Percentiles rank a stretch among this genome's conserved stretches.
phyloP scores from a whole-genome alignment of 2,329 filamentous ascomycete species.

The Venturiaceae sp. region DNA sequence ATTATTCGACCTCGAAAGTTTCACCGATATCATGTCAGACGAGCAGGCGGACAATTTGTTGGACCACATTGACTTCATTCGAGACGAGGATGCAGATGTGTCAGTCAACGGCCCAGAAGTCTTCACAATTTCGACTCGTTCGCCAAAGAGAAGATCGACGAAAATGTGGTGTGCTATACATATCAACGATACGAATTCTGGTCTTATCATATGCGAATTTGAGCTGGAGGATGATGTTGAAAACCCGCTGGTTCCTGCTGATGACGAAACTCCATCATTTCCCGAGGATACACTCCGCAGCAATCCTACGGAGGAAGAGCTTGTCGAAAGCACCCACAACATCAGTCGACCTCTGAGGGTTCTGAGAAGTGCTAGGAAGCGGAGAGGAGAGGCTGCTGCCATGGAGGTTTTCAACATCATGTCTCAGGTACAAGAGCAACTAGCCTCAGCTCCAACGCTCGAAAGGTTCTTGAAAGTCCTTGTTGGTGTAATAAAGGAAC shows the following conservation, averaged over 20 bases:
- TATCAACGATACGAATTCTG: constrained; percentile 55
- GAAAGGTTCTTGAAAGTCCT: constrained; percentile 70
- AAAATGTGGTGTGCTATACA: constrained; percentile 89
- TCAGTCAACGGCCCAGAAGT: constrained; percentile 72
- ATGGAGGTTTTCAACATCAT: constrained; percentile 91
- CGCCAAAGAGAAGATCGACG: constrained; percentile 41
- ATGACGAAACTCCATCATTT: constrained; percentile 47
- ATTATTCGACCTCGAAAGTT: constrained; percentile 64
- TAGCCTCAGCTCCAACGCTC: constrained; percentile 61
- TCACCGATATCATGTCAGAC: constrained; percentile 74
- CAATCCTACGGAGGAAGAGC: constrained; percentile 64
- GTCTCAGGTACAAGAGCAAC: constrained; percentile 82
- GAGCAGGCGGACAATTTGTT: constrained; percentile 77
- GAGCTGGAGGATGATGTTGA: constrained; percentile 69
- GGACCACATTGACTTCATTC: constrained; percentile 81
- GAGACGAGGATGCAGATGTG: constrained; percentile 71
- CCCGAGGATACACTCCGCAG: constrained; percentile 67
- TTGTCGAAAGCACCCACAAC: constrained; percentile 65
- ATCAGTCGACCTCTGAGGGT: constrained; percentile 70
- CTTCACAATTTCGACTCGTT: constrained; percentile 66
- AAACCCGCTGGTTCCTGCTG: constrained; percentile 55
- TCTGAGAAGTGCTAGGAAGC: constrained; percentile 62
- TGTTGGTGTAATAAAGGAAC: constrained; percentile 77
- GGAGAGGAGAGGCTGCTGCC: constrained; percentile 67
- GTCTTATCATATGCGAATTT: constrained; percentile 78